A percentile compares a stretch with the other conserved stretches of the same genome.
These are phyloP conservation scores for Ceratobasidium sp. DNA, from an alignment of 1,284 basidiomycete species.

Conservation along the genomic window DNA sequence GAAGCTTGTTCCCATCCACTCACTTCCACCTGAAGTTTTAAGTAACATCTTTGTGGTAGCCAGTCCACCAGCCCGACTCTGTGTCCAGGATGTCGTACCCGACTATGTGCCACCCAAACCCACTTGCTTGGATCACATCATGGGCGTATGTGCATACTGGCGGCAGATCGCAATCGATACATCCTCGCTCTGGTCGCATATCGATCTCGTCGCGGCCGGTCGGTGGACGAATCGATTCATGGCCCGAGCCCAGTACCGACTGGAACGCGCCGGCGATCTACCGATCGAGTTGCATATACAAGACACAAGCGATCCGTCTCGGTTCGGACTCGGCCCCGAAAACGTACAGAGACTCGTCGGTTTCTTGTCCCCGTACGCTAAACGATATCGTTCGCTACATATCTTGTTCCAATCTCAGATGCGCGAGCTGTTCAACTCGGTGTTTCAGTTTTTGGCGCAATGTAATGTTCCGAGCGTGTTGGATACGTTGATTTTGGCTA, in stretches of 20 bases:
- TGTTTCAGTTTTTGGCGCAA: background rate
- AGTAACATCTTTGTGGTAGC: background rate
- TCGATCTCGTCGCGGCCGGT: constrained; percentile 14
- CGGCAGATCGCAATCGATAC: constrained; percentile 6
- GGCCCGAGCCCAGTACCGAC: background rate
- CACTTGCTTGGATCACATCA: background rate
- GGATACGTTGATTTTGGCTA: background rate
- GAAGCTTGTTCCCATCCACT: background rate
- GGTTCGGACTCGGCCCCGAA: background rate
- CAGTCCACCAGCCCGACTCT: background rate
- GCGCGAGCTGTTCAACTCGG: background rate
- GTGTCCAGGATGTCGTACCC: background rate
- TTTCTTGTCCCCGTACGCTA: background rate
- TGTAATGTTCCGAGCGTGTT: background rate
- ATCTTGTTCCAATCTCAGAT: background rate
- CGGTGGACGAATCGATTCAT: background rate
- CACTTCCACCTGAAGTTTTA: constrained; percentile 6
- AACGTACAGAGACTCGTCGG: background rate
- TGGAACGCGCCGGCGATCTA: background rate
- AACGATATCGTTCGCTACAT: background rate
- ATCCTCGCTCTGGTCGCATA: constrained; percentile 9
- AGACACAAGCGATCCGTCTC: background rate
- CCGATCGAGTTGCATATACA: constrained; percentile 3
- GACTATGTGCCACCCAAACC: background rate
- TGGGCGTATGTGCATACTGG: constrained; percentile 8